Percentiles rank a stretch among this genome's conserved stretches.
These are phyloP conservation scores for Sphaerulina musiva DNA, from an alignment of 2,329 filamentous ascomycete genomes.

Conservation along the genomic window DNA sequence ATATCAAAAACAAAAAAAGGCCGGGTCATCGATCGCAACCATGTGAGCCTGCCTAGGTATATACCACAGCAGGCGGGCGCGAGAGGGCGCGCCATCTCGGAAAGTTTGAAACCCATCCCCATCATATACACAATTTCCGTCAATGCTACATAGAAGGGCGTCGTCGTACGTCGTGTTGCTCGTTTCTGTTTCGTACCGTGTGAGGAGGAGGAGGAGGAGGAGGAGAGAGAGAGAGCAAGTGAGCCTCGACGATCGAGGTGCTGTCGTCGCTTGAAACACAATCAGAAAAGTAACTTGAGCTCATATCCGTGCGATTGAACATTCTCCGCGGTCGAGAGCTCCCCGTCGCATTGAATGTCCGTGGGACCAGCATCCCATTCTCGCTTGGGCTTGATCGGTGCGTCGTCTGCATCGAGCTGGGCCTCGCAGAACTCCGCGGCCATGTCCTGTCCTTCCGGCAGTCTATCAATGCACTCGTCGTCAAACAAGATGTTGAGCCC, in stretches of 20 bases:
- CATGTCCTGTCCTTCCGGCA: slow-evolving; percentile 91
- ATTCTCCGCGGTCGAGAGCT: slow-evolving; percentile 40
- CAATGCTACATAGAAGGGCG: slow-evolving; percentile 6
- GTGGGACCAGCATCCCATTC: slow-evolving; percentile 48
- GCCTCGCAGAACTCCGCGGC: slow-evolving; percentile 63
- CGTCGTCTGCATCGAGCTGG: slow-evolving; percentile 37
- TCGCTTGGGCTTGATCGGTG: slow-evolving; percentile 39
- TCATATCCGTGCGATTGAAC: slow-evolving; percentile 43
- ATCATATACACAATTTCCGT: slow-evolving; percentile 19
- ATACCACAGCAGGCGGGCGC: slow-evolving; percentile 1
- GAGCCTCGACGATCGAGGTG: slow-evolving; percentile 3
- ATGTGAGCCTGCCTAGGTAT: no score
- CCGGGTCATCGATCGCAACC: slow-evolving; percentile 20
- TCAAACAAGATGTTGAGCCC: slow-evolving; percentile 82
- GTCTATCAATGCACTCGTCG: slow-evolving; percentile 76
- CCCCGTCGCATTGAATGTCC: slow-evolving; percentile 45
- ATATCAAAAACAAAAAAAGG: slow-evolving; percentile 19
- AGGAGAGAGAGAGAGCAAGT: neutral
- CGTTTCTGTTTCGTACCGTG: slow-evolving; percentile 9
- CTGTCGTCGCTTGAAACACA: neutral
- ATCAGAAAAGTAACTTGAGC: slow-evolving; percentile 44
- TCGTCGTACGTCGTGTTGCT: slow-evolving; percentile 19
- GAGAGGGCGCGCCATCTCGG: slow-evolving; percentile 20
- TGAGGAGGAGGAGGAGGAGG: no score
- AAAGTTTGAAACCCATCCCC: neutral